phyloP scores from a whole-genome alignment of 192 early-diverging fungal species.

The Radiomyces spectabilis region DNA sequence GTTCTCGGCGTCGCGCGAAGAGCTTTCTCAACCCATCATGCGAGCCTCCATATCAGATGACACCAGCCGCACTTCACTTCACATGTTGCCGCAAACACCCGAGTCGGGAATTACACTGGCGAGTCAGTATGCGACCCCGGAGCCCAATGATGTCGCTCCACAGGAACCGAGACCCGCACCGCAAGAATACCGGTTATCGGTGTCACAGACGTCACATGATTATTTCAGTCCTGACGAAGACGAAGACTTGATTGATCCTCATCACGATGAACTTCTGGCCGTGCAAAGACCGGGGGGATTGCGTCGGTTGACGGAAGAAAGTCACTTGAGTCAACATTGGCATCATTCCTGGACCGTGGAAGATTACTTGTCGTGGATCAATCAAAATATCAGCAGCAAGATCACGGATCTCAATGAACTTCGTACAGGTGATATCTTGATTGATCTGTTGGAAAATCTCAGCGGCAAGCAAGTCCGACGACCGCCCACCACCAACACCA shows the following conservation, averaged over 20 bases:
- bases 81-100: neutral
- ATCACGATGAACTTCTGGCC: neutral
- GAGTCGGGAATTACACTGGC: neutral
- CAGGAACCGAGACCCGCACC: no score
- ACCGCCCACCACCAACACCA: conserved; percentile 24
- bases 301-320: no score
- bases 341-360: conserved; percentile 16
- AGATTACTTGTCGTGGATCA: conserved; percentile 43
- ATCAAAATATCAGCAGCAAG: conserved; percentile 19
- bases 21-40: neutral
- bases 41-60: conserved; percentile 6
- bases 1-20: neutral
- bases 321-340: neutral
- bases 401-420: conserved; percentile 30
- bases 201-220: no score
- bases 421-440: conserved; percentile 36
- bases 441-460: conserved; percentile 37
- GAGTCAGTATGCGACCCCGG: neutral
- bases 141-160: no score
- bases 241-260: conserved; percentile 25
- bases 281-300: no score
- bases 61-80: neutral
- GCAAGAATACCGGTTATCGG: no score
- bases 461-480: conserved; percentile 41
- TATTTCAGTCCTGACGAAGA: conserved; percentile 19